Conservation (phyloP, 768 basidiomycete species). For the Amanita exitialis region DNA sequence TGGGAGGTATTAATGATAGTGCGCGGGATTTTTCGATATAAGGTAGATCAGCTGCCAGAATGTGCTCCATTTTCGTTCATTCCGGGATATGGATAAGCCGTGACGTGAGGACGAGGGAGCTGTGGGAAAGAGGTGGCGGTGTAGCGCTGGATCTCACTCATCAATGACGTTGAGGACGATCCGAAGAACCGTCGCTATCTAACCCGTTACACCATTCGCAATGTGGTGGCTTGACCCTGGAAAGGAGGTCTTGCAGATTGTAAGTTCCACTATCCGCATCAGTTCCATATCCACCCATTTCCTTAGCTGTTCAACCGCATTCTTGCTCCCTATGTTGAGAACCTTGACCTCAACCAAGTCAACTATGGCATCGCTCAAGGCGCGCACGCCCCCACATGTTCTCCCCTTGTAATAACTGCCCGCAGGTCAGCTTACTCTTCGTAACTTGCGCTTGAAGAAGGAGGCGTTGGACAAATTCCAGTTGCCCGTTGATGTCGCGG, state of each 20-base stretch:
- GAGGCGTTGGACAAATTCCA: conserved; percentile 92
- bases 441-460: conserved; percentile 82
- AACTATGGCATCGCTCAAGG: conserved; percentile 91
- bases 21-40: background rate
- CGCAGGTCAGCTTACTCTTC: conserved; percentile 66
- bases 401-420: conserved; percentile 6
- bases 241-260: conserved; percentile 75
- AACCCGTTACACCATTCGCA: background rate
- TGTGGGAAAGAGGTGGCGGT: conserved; percentile 4
- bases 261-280: conserved; percentile 24
- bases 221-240: conserved; percentile 91
- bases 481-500: conserved; percentile 88
- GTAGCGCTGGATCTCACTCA: background rate
- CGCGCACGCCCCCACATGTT: conserved; percentile 14
- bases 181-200: background rate
- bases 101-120: background rate
- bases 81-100: background rate
- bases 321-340: conserved; percentile 92
- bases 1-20: background rate
- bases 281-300: background rate
- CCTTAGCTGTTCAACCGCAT: conserved; percentile 78
- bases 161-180: conserved; percentile 5
- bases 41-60: background rate
- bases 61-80: background rate
- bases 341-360: conserved; percentile 89